A percentile compares a stretch with the other conserved stretches of the same genome.
These are phyloP conservation scores for Leptographium lundbergii DNA, from an alignment of 2,329 filamentous ascomycete species.

Conservation along the genomic window DNA sequence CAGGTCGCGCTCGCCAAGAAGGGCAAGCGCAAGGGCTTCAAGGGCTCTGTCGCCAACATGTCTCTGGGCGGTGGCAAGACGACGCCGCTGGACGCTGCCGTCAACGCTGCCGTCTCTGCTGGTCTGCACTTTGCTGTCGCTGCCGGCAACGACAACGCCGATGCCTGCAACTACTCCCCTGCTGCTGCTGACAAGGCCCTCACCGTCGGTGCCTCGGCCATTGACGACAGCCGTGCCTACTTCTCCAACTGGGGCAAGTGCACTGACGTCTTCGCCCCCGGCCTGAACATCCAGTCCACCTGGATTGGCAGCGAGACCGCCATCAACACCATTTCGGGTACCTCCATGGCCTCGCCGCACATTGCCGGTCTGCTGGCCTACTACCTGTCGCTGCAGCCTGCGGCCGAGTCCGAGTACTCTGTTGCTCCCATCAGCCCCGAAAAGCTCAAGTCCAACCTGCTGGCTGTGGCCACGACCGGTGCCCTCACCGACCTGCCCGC, in stretches of 20 bases:
- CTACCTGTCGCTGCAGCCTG: slow-evolving; percentile 90
- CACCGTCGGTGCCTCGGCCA: slow-evolving; percentile 88
- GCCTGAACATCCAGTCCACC: slow-evolving; percentile 92
- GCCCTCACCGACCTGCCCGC: slow-evolving; percentile 70
- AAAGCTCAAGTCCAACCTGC: slow-evolving; percentile 83
- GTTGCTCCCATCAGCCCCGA: slow-evolving; percentile 82
- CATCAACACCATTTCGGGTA: slow-evolving; percentile 97
- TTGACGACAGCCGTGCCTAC: slow-evolving; percentile 93
- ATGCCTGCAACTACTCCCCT: slow-evolving; percentile 98
- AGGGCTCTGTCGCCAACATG: slow-evolving; percentile 99
- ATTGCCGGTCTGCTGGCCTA: slow-evolving; percentile 94
- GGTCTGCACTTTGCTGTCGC: slow-evolving; percentile 97
- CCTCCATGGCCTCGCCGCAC: slow-evolving; percentile 97
- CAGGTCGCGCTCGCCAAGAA: slow-evolving; percentile 68
- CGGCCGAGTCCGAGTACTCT: slow-evolving; percentile 79
- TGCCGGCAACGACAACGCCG: slow-evolving; percentile 96
- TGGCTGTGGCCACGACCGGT: slow-evolving; percentile 68
- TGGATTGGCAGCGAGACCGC: slow-evolving; percentile 97
- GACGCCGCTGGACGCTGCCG: slow-evolving; percentile 74
- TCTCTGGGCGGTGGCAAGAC: slow-evolving; percentile 97
- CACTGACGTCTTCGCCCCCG: slow-evolving; percentile 97
- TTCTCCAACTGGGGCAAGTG: slow-evolving; percentile 99
- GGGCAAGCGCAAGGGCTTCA: slow-evolving; percentile 91
- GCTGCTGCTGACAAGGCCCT: slow-evolving; percentile 84
- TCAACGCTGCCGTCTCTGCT: slow-evolving; percentile 83